A percentile compares a stretch with the other conserved stretches of the same genome.
These are phyloP conservation scores for Fusarium verticillioides DNA, from an alignment of 2,329 filamentous ascomycete genomes.

Conservation along the genomic window DNA sequence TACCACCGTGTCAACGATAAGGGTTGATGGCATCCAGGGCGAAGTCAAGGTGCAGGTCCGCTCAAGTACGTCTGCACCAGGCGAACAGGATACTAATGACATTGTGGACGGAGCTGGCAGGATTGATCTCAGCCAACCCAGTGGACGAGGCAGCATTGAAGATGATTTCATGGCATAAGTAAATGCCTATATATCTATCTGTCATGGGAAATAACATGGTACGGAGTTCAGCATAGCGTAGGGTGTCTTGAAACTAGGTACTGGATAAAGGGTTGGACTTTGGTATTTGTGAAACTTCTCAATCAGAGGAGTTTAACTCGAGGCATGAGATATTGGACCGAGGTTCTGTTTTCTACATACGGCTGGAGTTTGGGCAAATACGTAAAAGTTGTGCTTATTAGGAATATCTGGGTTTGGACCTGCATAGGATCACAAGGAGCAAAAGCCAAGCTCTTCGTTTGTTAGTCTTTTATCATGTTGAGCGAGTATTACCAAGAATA, in stretches of 20 bases:
- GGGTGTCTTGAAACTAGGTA: background rate
- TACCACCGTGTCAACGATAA: slow-evolving; percentile 56
- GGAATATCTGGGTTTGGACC: background rate
- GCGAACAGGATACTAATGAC: slow-evolving; percentile 47
- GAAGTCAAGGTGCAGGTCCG: slow-evolving; percentile 67
- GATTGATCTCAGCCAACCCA: slow-evolving; percentile 52
- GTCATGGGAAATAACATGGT: background rate
- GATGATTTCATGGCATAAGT: slow-evolving; percentile 58
- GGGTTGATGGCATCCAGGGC: slow-evolving; percentile 66
- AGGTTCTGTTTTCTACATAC: background rate
- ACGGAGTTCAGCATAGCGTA: background rate
- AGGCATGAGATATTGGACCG: background rate
- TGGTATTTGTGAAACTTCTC: background rate
- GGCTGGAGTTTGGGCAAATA: background rate
- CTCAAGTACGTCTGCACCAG: slow-evolving; percentile 45
- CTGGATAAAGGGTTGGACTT: background rate
- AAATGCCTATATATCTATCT: background rate
- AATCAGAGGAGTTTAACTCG: background rate
- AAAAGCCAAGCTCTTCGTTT: background rate
- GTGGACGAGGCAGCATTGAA: slow-evolving; percentile 50
- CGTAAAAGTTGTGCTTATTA: background rate
- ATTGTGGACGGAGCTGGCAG: slow-evolving; percentile 58
- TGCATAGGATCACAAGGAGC: background rate
- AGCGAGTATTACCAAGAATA: background rate
- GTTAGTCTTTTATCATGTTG: background rate